These are phyloP conservation scores for Stagonosporopsis vannaccii DNA, from an alignment of 2,329 filamentous ascomycete species.

Conservation along the genomic window DNA sequence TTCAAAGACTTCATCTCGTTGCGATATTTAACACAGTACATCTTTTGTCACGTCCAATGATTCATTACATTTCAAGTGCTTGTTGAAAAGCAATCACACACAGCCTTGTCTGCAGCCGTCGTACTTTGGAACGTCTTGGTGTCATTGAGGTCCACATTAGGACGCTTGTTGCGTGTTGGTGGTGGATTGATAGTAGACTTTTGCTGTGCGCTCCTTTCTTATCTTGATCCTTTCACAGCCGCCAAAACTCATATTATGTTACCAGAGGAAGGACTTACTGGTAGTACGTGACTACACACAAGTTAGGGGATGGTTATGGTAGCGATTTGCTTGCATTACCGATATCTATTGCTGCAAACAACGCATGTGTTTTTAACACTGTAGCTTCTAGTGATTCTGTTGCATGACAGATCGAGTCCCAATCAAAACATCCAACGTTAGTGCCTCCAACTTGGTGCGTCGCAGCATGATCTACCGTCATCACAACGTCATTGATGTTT, in stretches of 20 bases:
- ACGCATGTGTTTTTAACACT: background rate
- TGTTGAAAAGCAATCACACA: slow-evolving; percentile 2
- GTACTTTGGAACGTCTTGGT: background rate
- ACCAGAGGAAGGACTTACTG: background rate
- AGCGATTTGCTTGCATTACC: background rate
- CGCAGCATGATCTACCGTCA: background rate
- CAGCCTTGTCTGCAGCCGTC: slow-evolving; percentile 1
- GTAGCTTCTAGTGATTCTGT: background rate
- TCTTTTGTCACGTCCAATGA: background rate
- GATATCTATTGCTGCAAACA: background rate
- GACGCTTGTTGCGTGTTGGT: background rate
- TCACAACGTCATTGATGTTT: background rate
- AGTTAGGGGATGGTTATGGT: background rate
- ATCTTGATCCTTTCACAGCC: too few relatives aligned
- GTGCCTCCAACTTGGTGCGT: background rate
- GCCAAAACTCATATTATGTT: too few relatives aligned
- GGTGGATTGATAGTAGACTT: background rate
- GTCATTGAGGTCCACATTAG: slow-evolving; percentile 6
- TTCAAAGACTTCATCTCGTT: background rate
- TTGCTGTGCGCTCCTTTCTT: too few relatives aligned
- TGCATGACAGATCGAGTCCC: background rate
- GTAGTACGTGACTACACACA: background rate
- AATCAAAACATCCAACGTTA: background rate
- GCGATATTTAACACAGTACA: background rate
- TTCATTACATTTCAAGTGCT: background rate